phyloP scores from a whole-genome alignment of 768 basidiomycete genomes.

The Auriscalpium vulgare region DNA sequence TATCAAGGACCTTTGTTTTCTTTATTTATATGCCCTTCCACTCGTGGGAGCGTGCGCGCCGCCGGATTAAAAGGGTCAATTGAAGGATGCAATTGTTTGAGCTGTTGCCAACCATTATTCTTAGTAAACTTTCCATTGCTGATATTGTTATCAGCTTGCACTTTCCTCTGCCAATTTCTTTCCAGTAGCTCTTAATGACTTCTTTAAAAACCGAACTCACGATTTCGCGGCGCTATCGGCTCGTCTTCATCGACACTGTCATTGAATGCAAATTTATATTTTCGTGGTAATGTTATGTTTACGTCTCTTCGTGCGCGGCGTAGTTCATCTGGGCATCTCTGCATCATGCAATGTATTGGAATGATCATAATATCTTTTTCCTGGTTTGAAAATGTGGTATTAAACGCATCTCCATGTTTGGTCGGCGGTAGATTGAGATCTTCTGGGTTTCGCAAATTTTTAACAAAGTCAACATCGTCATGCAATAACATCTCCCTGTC shows the following conservation, averaged over 20 bases:
- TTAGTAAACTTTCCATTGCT: no score
- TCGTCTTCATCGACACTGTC: background rate
- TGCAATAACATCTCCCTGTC: conserved; percentile 12
- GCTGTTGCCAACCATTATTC: no score
- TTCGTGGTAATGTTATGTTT: background rate
- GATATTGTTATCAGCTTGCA: no score
- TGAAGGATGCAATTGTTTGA: no score
- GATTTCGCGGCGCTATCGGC: background rate
- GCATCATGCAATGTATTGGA: conserved; percentile 29
- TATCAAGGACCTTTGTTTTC: no score
- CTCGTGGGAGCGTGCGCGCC: no score
- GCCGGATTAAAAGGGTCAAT: no score
- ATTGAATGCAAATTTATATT: no score
- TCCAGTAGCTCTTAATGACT: no score
- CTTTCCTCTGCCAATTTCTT: no score
- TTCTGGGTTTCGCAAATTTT: background rate
- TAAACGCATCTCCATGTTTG: conserved; percentile 20
- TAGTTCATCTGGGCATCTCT: conserved; percentile 29
- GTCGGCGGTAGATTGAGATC: conserved; percentile 4
- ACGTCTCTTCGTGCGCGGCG: conserved; percentile 13
- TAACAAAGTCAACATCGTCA: conserved; percentile 14
- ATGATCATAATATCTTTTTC: conserved; percentile 17
- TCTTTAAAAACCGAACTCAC: no score
- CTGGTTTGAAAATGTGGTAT: conserved; percentile 11
- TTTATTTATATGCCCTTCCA: no score